Percentiles rank a stretch among this genome's conserved stretches.
Conservation (phyloP, 2,329 filamentous ascomycete genomes). For the Aspergillus aculeatus region DNA sequence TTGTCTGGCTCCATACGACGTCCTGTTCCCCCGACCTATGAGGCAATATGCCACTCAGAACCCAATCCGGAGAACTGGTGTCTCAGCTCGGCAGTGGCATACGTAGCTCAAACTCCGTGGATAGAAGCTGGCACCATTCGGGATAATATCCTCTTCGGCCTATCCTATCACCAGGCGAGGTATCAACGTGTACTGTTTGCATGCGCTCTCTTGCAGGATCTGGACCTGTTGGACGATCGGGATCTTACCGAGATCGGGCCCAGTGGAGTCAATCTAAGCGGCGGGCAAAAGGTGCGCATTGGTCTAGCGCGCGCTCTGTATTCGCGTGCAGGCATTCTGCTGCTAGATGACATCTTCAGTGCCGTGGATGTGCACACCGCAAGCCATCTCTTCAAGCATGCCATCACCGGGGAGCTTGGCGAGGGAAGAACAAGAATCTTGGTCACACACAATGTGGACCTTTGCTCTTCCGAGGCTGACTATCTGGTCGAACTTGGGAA, state of each 20-base stretch:
- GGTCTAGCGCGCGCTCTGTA: neutral
- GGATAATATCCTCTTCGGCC: slow-evolving; percentile 1
- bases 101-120: slow-evolving; percentile 3
- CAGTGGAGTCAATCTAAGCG: neutral
- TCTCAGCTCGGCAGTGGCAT: neutral
- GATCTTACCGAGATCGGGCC: neutral
- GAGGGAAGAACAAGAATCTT: neutral
- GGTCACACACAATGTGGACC: slow-evolving; percentile 52
- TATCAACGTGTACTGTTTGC: neutral
- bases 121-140: neutral
- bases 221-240: neutral
- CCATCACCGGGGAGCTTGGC: neutral
- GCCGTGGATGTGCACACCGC: neutral
- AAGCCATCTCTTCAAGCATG: neutral
- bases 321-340: neutral
- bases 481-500: slow-evolving; percentile 10
- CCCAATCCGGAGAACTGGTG: neutral
- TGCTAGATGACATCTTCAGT: neutral
- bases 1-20: slow-evolving; percentile 59
- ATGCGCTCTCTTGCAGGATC: neutral
- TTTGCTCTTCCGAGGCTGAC: slow-evolving; percentile 46
- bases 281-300: neutral
- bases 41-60: neutral
- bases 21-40: neutral
- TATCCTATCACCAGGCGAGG: neutral